A percentile compares a stretch with the other conserved stretches of the same genome.
Conservation (phyloP, 1,139 yeast species). For the Protomyces pachydermus region DNA sequence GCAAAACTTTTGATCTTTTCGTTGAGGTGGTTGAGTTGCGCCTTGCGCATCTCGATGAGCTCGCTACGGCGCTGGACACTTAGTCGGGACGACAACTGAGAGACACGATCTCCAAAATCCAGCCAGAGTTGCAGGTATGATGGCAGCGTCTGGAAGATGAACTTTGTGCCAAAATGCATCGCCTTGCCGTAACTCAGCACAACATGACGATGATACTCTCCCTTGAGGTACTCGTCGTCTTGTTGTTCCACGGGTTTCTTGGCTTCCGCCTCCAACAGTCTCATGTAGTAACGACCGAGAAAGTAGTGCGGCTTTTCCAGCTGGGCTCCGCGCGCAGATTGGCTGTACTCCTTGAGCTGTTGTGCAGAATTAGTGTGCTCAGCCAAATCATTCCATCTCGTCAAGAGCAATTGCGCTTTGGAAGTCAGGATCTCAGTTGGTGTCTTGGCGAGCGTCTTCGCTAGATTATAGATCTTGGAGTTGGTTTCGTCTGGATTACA, state of each 20-base stretch:
- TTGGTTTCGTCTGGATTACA: constrained; percentile 2
- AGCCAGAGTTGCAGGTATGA: constrained; percentile 88
- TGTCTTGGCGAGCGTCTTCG: neutral
- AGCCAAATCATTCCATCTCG: constrained; percentile 83
- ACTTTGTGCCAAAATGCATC: constrained; percentile 61
- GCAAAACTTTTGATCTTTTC: constrained; percentile 45
- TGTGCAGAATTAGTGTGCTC: constrained; percentile 76
- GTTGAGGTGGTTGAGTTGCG: constrained; percentile 32
- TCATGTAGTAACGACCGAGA: constrained; percentile 73
- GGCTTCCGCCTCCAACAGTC: constrained; percentile 61
- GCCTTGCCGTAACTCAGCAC: constrained; percentile 63
- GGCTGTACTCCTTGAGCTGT: constrained; percentile 63
- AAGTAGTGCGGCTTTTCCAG: constrained; percentile 82
- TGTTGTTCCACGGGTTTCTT: constrained; percentile 42
- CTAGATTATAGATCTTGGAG: constrained; percentile 4
- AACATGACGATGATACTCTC: constrained; percentile 63
- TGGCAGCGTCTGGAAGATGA: constrained; percentile 80
- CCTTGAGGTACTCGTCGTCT: constrained; percentile 43
- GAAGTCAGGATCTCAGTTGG: constrained; percentile 32
- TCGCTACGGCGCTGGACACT: constrained; percentile 32
- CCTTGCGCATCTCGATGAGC: constrained; percentile 29
- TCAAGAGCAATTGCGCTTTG: constrained; percentile 64
- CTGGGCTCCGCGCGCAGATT: constrained; percentile 51
- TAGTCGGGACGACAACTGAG: constrained; percentile 15
- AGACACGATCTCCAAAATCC: constrained; percentile 55